These are phyloP conservation scores for Hermanozyma aechmeae DNA, from an alignment of 805 yeast species.

Conservation along the genomic window DNA sequence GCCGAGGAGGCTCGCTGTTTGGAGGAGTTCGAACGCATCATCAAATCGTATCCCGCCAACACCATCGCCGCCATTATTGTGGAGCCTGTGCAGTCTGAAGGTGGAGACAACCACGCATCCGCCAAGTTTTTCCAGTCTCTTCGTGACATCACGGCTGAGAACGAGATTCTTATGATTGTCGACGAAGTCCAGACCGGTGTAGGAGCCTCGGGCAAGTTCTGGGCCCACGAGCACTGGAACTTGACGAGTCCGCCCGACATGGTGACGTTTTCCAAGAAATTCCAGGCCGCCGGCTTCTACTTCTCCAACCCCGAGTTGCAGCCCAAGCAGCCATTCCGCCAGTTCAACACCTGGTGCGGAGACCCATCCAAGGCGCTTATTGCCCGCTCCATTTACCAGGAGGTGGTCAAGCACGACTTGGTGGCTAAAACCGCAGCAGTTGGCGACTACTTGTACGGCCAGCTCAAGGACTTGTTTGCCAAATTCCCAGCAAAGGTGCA, in stretches of 20 bases:
- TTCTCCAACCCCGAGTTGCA: constrained; percentile 50
- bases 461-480: constrained; percentile 29
- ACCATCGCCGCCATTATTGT: constrained; percentile 44
- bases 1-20: constrained; percentile 42
- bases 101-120: constrained; percentile 69
- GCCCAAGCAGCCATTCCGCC: constrained; percentile 57
- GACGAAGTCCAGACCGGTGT: constrained; percentile 74
- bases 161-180: constrained; percentile 51
- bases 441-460: constrained; percentile 44
- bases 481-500: constrained; percentile 32
- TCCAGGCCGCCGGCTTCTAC: constrained; percentile 67
- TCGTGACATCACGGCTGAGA: constrained; percentile 48
- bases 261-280: constrained; percentile 64
- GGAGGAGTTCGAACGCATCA: constrained; percentile 30
- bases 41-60: constrained; percentile 25
- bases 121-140: constrained; percentile 52
- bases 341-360: constrained; percentile 75
- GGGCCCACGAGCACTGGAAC: constrained; percentile 68
- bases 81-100: constrained; percentile 65
- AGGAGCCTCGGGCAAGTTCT: constrained; percentile 62
- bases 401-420: constrained; percentile 40
- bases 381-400: constrained; percentile 52
- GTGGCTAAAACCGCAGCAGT: constrained; percentile 39
- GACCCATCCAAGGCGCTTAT: constrained; percentile 62
- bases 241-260: constrained; percentile 56